Evolutionary conservation across 306 rosid genomes (phyloP), one percentile per base, ranked within the genome.

Genomic region (Benincasa hispida): DNA sequence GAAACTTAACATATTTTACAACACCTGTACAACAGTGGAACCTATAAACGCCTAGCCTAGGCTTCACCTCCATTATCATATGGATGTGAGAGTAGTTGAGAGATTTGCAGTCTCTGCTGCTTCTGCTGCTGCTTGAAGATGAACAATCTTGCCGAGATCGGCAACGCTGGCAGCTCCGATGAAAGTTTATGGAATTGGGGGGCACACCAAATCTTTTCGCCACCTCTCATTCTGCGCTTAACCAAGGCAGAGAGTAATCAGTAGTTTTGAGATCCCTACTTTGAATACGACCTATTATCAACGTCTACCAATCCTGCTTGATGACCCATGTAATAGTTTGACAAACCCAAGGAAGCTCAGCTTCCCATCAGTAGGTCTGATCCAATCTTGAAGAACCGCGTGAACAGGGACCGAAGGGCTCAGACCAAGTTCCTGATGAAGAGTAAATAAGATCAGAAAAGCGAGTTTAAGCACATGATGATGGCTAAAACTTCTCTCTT

Each of bases 381-480:
- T 89, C 98, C 98, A 93, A 80, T 93, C 98, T 25, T 91, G 96
- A 80, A 93, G 96, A 83, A 93, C 96, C 3, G 93, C 86, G 78
- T 93, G 97, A 82, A 93, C 91, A 18, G 98, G 98, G 57, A 91
- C 96, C 11, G 96, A 82, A 59, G 97, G 97, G 74, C 98, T 86
- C 7, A 93, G 92, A 32, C 98, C 92, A 79, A 93, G 96, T 83
- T 93, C 98, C 98, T 93, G 92, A 54, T 83, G 34, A 37, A 12
- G 32, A 35, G 24, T 27, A 34, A 24, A 30, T 57, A 10, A 28
- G 5, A 72, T 72, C 76, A 72, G 19, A 48, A 70, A 22, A 3
- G 27, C 24, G 14, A 72, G 62, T 35, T 37, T 41, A 55, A 79
- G 35, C 47, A 27, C 65, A 32, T 15, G 25, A 15, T 45, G 57